Evolutionary conservation across 2,329 filamentous ascomycete species (phyloP).

Genomic region (Neofusicoccum cordaticola): DNA sequence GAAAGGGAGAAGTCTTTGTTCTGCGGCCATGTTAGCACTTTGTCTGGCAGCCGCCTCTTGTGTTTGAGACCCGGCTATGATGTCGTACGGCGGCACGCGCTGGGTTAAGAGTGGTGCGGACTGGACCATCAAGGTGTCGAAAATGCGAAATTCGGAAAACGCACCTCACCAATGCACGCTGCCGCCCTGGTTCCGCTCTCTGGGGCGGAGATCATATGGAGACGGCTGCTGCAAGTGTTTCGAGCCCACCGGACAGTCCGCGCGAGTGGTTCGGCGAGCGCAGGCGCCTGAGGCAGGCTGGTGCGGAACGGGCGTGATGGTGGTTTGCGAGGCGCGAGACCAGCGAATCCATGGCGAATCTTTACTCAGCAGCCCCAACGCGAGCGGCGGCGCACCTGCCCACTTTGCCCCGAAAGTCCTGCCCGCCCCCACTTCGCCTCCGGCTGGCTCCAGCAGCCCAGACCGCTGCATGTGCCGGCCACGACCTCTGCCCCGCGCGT

Average conservation of each 20-base stretch:
- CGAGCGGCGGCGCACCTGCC: neutral
- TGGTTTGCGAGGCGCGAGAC: neutral
- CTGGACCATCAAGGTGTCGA: slow-evolving; percentile 16
- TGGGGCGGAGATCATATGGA: neutral
- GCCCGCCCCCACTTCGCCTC: neutral
- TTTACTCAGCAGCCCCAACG: slow-evolving; percentile 10
- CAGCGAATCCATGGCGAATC: slow-evolving; percentile 16
- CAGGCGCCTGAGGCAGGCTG: slow-evolving; percentile 3
- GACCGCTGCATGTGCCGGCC: neutral
- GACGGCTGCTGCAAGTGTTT: neutral
- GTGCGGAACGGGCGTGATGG: neutral
- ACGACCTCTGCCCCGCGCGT: slow-evolving; percentile 3
- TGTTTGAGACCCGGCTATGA: neutral
- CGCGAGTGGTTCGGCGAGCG: neutral
- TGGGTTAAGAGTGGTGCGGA: slow-evolving; percentile 1
- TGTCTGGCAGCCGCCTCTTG: neutral
- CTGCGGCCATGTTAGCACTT: slow-evolving; percentile 14
- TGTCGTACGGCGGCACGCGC: neutral
- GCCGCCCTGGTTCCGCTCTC: neutral
- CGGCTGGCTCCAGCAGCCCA: neutral
- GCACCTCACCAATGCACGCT: neutral
- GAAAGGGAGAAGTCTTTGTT: slow-evolving; percentile 5
- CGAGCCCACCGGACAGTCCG: neutral
- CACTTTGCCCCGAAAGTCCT: neutral
- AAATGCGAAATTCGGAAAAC: slow-evolving; percentile 10